Evolutionary conservation across 1,284 basidiomycete species (phyloP), one percentile per base, ranked within the genome.

Genomic region (Austroboletus novae-zelandiae): DNA sequence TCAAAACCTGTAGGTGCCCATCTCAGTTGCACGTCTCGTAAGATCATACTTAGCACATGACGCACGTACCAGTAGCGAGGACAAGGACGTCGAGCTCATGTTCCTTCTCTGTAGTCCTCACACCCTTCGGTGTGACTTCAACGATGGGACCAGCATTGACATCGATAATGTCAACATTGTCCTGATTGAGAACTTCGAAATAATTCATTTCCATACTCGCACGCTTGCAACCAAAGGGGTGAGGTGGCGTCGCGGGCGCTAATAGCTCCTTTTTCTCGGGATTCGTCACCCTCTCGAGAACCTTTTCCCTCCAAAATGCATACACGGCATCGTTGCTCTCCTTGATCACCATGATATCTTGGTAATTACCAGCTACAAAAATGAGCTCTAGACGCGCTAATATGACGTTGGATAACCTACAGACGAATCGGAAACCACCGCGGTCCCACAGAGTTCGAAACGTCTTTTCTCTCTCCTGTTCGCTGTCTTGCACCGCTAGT

Each of bases 221-320:
- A 29, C 39, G 39, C 40, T 40, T 40, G 23, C 13, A 25, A 18
- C 57, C 58, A 17, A 60, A 1, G 58, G 60, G 11, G 20, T 62
- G 60, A 6, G 55, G 60, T 8, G 57, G 25, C 4, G 45, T 25
- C 2, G 7, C 3, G 0, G 60, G 60, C 0, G 59, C 56, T 9
- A 61, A 34, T 2, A 61, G n/a, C 11, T 54, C 54, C 2, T 42
- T 35, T 32, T 60, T 64, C 8, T 9, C 25, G 5, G 60, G 51
- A 10, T 60, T 51, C 9, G 50, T 57, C 0, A 62, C 1, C 9
- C 58, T 43, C 37, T 55, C 43, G 2, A 43, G 2, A 7, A 61
- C 56, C 39, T 52, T 63, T 37, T 46, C 47, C 37, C 48, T 60
- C 60, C 54, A 59, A 31, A 60, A 59, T n/a, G 27, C 35, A 27